phyloP scores from a whole-genome alignment of 148 eudicot genomes.

The Diospyros lotus region DNA sequence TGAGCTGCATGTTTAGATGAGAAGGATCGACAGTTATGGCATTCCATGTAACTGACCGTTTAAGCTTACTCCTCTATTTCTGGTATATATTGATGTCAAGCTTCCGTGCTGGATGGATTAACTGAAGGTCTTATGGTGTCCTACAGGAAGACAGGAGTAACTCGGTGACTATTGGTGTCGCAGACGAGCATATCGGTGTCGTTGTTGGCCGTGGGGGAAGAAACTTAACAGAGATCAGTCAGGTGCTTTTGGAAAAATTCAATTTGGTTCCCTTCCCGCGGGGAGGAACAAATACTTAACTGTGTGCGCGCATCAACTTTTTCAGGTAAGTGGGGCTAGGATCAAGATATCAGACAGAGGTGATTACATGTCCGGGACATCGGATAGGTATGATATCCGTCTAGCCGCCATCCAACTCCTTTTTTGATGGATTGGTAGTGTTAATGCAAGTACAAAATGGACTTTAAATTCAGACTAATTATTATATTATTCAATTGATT shows the following conservation, averaged over 20 bases:
- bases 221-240: conserved; percentile 74
- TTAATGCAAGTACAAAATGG: neutral
- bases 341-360: conserved; percentile 93
- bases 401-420: neutral
- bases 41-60: too few species aligned
- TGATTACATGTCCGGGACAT: conserved; percentile 92
- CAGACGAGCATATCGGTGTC: conserved; percentile 94
- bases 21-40: neutral
- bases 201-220: conserved; percentile 97
- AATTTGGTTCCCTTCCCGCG: neutral
- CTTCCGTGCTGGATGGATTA: neutral
- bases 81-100: neutral
- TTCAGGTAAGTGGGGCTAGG: conserved; percentile 92
- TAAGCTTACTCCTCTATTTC: neutral
- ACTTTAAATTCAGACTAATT: neutral
- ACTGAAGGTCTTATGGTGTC: conserved; percentile 4
- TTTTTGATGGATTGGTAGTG: neutral
- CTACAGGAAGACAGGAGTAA: conserved; percentile 63
- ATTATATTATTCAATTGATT: neutral
- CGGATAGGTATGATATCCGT: conserved; percentile 56
- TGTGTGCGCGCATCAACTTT: conserved; percentile 6
- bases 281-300: conserved; percentile 4
- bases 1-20: neutral
- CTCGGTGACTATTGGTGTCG: conserved; percentile 87
- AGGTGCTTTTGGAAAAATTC: conserved; percentile 37